phyloP scores from a whole-genome alignment of 1,284 basidiomycete species.

The Ganoderma resinaceum region DNA sequence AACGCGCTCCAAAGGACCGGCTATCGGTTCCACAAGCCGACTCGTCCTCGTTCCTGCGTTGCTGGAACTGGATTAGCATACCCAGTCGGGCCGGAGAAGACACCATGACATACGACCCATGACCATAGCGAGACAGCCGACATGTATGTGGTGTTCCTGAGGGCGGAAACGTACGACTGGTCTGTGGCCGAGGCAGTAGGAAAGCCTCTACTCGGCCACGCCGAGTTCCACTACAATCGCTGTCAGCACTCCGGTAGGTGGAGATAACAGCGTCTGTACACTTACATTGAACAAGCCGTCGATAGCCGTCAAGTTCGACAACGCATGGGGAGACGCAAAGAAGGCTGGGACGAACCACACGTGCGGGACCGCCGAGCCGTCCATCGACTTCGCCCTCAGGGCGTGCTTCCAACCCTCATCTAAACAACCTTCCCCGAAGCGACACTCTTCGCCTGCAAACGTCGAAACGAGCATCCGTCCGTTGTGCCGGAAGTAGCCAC shows the following conservation, averaged over 20 bases:
- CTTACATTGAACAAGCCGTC: conserved; percentile 48
- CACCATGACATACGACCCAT: conserved; percentile 48
- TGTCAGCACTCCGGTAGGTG: background rate
- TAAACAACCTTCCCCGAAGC: conserved; percentile 47
- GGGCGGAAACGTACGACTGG: conserved; percentile 36
- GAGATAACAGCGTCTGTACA: conserved; percentile 1
- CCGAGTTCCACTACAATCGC: conserved; percentile 45
- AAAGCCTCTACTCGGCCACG: conserved; percentile 38
- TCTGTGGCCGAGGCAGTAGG: conserved; percentile 41
- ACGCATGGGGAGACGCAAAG: conserved; percentile 41
- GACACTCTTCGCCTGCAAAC: conserved; percentile 60
- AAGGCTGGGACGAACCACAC: conserved; percentile 48
- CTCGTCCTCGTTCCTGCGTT: background rate
- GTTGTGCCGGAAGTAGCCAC: conserved; percentile 51
- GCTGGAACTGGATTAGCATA: background rate
- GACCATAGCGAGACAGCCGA: conserved; percentile 58
- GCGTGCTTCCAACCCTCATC: conserved; percentile 44
- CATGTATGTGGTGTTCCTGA: conserved; percentile 42
- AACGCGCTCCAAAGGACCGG: conserved; percentile 61
- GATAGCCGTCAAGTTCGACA: conserved; percentile 37
- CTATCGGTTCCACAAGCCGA: conserved; percentile 47
- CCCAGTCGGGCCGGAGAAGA: background rate
- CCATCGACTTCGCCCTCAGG: conserved; percentile 37
- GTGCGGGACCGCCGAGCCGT: conserved; percentile 23
- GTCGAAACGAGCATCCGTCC: conserved; percentile 56